Conservation (phyloP, 768 basidiomycete genomes). For the Kwoniella pini region DNA sequence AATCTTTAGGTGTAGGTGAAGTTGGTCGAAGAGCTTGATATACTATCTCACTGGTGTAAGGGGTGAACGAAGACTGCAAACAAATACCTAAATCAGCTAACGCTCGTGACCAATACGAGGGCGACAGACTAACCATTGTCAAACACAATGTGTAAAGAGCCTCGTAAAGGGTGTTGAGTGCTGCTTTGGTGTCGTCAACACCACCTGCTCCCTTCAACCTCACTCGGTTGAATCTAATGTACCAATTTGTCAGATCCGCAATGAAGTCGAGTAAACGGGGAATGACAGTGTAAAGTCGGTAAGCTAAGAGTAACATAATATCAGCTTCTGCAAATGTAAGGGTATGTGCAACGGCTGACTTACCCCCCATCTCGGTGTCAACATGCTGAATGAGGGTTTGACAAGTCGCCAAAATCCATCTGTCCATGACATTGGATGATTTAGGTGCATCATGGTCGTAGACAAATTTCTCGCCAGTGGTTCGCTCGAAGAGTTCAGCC, state of each 20-base stretch:
- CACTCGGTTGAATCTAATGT: constrained; percentile 97
- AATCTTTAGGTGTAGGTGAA: constrained; percentile 59
- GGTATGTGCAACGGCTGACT: constrained; percentile 22
- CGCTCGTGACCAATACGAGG: neutral
- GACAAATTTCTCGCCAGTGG: constrained; percentile 70
- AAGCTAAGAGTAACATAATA: constrained; percentile 58
- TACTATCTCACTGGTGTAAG: constrained; percentile 94
- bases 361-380: constrained; percentile 85
- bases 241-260: constrained; percentile 98
- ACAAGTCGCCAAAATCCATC: constrained; percentile 97
- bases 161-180: constrained; percentile 94
- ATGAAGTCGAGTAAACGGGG: constrained; percentile 89
- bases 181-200: constrained; percentile 77
- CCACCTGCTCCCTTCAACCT: constrained; percentile 95
- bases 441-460: constrained; percentile 84
- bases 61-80: constrained; percentile 89
- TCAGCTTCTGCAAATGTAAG: neutral
- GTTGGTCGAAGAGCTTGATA: constrained; percentile 90
- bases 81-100: too few relatives aligned
- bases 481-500: constrained; percentile 80
- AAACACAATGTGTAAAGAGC: constrained; percentile 88
- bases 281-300: constrained; percentile 95
- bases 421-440: constrained; percentile 93
- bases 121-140: constrained; percentile 73
- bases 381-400: constrained; percentile 93